Base-by-base conservation (phyloP, 495 filamentous ascomycete genomes). In the Aspergillus incahuasiensis region DNA sequence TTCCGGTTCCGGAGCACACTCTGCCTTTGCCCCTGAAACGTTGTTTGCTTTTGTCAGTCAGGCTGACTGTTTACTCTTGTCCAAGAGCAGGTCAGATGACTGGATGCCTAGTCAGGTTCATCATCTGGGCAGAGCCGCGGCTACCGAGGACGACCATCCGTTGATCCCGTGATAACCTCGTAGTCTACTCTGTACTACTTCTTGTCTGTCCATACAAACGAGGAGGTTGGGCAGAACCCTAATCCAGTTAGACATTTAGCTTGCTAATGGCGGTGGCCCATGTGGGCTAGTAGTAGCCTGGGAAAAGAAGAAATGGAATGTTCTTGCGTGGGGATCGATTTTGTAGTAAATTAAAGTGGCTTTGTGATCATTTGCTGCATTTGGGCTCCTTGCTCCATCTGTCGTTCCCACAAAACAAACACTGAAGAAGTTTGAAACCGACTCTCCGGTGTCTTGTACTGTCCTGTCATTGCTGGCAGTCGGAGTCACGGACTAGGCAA, bases 301-400 rank as follows among this genome's bases (percentile, higher is more conserved):
- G 48, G 40, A 50, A 38, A 49, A 56, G 21, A 24, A 35, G 49
- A 39, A 43, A 42, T 56, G 32, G 55, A 57, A 57, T 45, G 35
- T 57, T 57, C 54, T 56, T 39, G 28, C 19, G 38, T 44, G 54
- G 43, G 54, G 39, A 49, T 49, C 8, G 32, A 12, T 35, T 35
- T 35, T 35, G 6, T 35, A 35, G 32, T 15, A 11, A 35, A 15
- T 35, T 35, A 35, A n/a, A 15, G 32, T 40, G 38, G 38, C 38
- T 18, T 40, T 40, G n/a, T 40, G 13, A 40, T 40, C n/a, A 45
- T 45, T 45, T 45, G 43, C 21, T 45, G 43, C 25, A n/a, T 19
- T 47, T 47, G 20, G 3, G 6, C 38, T 21, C 20, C 22, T 40
- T 50, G 24, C 48, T 50, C 48, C 48, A 50, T 50, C 48, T 24